Conservation (phyloP, 2,329 filamentous ascomycete genomes). For the Calonectria honghensis region DNA sequence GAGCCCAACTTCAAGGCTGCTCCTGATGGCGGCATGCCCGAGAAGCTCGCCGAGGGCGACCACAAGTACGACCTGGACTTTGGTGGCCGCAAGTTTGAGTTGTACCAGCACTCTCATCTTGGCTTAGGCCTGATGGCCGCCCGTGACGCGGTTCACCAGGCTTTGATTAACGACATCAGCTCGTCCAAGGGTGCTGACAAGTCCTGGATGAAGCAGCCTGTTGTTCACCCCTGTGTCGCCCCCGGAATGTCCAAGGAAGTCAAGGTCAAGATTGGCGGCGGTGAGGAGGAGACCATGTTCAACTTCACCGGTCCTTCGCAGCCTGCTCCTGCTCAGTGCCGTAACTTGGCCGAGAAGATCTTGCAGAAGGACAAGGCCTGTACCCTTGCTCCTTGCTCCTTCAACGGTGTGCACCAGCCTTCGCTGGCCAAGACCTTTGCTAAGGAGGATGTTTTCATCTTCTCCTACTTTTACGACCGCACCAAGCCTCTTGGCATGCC, state of each 20-base stretch:
- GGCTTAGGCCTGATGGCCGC: conserved; percentile 98
- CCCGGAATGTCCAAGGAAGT: conserved; percentile 86
- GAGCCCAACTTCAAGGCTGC: conserved; percentile 91
- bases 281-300: conserved; percentile 75
- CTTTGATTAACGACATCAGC: conserved; percentile 83
- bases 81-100: conserved; percentile 90
- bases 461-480: conserved; percentile 99
- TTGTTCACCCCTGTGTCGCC: conserved; percentile 90
- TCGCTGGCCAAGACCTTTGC: conserved; percentile 93
- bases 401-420: conserved; percentile 97
- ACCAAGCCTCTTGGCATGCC: conserved; percentile 97
- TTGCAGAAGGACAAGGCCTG: conserved; percentile 91
- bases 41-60: conserved; percentile 89
- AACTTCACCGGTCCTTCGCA: conserved; percentile 91
- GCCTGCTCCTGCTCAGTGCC: conserved; percentile 89
- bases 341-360: conserved; percentile 91
- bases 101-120: conserved; percentile 99
- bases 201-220: conserved; percentile 81
- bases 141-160: conserved; percentile 87
- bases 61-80: conserved; percentile 97
- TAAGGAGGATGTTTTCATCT: conserved; percentile 93
- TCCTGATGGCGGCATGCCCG: conserved; percentile 85
- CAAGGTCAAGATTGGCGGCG: conserved; percentile 81
- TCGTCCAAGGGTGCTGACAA: conserved; percentile 76
- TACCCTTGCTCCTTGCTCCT: conserved; percentile 92